Base-by-base conservation (phyloP, 345 rosid genomes). In the Aquilaria yunnanensis region DNA sequence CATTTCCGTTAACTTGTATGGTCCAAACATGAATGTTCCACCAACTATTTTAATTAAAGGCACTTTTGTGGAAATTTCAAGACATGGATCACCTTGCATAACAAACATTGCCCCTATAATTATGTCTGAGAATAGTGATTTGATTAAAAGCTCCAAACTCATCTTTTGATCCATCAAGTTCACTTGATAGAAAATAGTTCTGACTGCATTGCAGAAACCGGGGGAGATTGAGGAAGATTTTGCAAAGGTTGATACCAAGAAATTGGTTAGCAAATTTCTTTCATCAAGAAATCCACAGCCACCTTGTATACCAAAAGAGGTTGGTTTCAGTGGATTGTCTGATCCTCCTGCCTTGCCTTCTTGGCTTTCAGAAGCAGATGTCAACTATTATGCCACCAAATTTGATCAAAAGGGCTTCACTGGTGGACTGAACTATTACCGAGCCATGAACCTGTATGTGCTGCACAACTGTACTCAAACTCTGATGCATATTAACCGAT, bases 341-440 rank as follows among this genome's bases (percentile, higher is more conserved):
- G 81, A 58, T 56, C 72, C 74, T 54, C 78, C 78, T 14, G 6
- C 70, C 32, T 71, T 84, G 59, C 94, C 94, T 9, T 56, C 83
- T 69, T 92, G 98, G 98, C 57, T 92, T 37, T 78, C 94, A 2
- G 88, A 86, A 58, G 72, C 86, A 63, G 94, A 91, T 56, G 57
- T 88, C 43, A 67, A 71, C 56, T 83, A 72, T 68, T 88, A 77
- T 64, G 96, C 80, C 33, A 67, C 71, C 30, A 88, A 85, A 71
- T 88, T 77, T 70, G 62, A 69, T 34, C 70, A 85, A 74, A 80
- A 72, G 55, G 97, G 97, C 61, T 91, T 91, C 77, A 80, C 90
- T 10, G 97, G 97, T 54, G 90, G 82, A 57, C 51, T 88, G 67
- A 92, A 88, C 82, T 88, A 86, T 75, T 92, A 92, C 34, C 85